Percentiles rank a stretch among this genome's conserved stretches.
phyloP scores from a whole-genome alignment of 306 rosid genomes.

The Lathyrus aphaca region DNA sequence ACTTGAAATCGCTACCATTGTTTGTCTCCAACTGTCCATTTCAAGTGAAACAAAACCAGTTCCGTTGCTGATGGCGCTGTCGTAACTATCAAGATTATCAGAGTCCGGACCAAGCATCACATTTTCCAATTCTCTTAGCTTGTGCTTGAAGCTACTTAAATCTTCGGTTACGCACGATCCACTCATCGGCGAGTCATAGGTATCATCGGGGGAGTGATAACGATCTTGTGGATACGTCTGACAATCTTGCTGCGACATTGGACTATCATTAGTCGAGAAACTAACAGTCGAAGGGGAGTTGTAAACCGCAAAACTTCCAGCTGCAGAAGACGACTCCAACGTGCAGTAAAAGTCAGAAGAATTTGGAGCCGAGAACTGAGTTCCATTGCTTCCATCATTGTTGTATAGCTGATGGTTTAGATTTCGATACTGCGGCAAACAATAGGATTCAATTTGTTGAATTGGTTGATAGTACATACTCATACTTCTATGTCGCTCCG shows the following conservation, averaged over 20 bases:
- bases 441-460: constrained; percentile 65
- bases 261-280: constrained; percentile 75
- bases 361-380: constrained; percentile 44
- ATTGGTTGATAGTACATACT: constrained; percentile 71
- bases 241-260: constrained; percentile 73
- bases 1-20: constrained; percentile 65
- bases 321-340: constrained; percentile 77
- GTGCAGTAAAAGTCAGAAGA: constrained; percentile 67
- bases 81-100: constrained; percentile 57
- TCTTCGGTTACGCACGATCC: constrained; percentile 84
- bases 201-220: constrained; percentile 62
- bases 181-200: constrained; percentile 69
- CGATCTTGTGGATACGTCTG: constrained; percentile 57
- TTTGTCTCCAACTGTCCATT: constrained; percentile 73
- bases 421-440: constrained; percentile 62
- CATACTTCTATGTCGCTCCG: constrained; percentile 66
- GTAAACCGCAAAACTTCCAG: constrained; percentile 46
- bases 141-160: constrained; percentile 65
- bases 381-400: constrained; percentile 54
- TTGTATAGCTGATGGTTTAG: constrained; percentile 54
- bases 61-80: constrained; percentile 51
- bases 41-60: constrained; percentile 49
- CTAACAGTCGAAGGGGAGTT: constrained; percentile 67
- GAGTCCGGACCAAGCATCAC: constrained; percentile 90
- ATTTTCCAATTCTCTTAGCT: constrained; percentile 81